These are phyloP conservation scores for Oryza rufipogon DNA, from an alignment of 176 grass and related monocot species.

Conservation along the genomic window DNA sequence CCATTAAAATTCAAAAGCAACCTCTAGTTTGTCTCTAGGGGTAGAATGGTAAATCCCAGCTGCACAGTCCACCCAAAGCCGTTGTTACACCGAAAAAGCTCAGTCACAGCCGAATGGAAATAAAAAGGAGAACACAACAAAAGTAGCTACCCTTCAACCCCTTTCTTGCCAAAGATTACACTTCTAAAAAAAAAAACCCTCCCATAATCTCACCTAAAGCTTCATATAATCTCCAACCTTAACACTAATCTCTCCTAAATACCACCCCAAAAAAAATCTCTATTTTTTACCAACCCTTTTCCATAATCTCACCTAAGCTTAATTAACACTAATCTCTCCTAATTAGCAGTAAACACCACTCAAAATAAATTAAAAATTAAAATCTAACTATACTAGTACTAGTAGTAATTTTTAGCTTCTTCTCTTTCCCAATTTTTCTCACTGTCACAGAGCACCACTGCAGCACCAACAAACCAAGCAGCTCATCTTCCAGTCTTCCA, in stretches of 20 bases:
- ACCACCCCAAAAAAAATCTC: background rate
- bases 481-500: constrained; percentile 27
- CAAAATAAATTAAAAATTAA: too few species aligned
- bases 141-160: constrained; percentile 21
- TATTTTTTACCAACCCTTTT: background rate
- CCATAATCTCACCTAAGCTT: constrained; percentile 19
- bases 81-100: constrained; percentile 29
- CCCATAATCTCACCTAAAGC: constrained; percentile 29
- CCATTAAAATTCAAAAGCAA: constrained; percentile 38
- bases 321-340: too few species aligned
- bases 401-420: constrained; percentile 10
- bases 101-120: background rate
- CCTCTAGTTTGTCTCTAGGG: background rate
- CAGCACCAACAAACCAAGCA: constrained; percentile 39
- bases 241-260: constrained; percentile 30
- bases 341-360: too few species aligned
- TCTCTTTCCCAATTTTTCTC: constrained; percentile 1
- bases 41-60: constrained; percentile 12
- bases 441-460: constrained; percentile 12
- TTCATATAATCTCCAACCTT: constrained; percentile 3
- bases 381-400: background rate
- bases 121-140: background rate
- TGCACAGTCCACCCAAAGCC: constrained; percentile 24
- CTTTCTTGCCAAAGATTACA: background rate
- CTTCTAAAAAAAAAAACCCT: background rate